phyloP scores from a whole-genome alignment of 805 yeast genomes.

The Starmerella ratchasimensis region DNA sequence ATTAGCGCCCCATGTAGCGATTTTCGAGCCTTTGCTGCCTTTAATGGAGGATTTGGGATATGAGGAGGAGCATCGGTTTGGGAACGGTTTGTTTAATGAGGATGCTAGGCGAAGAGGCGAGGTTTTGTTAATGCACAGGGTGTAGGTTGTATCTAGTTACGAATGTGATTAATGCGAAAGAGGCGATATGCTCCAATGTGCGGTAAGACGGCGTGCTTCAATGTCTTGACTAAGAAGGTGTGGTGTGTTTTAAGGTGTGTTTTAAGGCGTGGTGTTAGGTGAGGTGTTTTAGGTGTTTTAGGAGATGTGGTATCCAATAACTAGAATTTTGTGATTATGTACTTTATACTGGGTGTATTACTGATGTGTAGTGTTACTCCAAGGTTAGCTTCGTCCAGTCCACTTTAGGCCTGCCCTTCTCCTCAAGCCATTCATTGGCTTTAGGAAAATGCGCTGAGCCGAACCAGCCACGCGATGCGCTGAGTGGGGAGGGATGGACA shows the following conservation, averaged over 20 bases:
- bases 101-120: slow-evolving; percentile 71
- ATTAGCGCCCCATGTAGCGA: slow-evolving; percentile 34
- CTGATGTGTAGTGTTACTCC: slow-evolving; percentile 6
- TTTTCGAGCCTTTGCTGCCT: slow-evolving; percentile 49
- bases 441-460: slow-evolving; percentile 57
- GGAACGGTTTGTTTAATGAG: slow-evolving; percentile 77
- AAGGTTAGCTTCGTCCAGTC: slow-evolving; percentile 69
- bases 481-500: slow-evolving; percentile 91
- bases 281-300: neutral
- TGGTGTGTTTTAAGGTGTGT: too few relatives aligned
- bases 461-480: slow-evolving; percentile 81
- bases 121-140: slow-evolving; percentile 58
- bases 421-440: slow-evolving; percentile 64
- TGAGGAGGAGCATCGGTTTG: slow-evolving; percentile 38
- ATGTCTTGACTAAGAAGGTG: too few relatives aligned
- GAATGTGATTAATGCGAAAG: too few relatives aligned
- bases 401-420: slow-evolving; percentile 36
- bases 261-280: too few relatives aligned
- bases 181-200: too few relatives aligned
- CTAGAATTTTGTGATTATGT: too few relatives aligned
- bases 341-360: too few relatives aligned
- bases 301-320: neutral
- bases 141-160: too few relatives aligned
- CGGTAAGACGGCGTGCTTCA: too few relatives aligned
- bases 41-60: slow-evolving; percentile 28